Conservation (phyloP, 306 rosid species). For the Senna tora region DNA sequence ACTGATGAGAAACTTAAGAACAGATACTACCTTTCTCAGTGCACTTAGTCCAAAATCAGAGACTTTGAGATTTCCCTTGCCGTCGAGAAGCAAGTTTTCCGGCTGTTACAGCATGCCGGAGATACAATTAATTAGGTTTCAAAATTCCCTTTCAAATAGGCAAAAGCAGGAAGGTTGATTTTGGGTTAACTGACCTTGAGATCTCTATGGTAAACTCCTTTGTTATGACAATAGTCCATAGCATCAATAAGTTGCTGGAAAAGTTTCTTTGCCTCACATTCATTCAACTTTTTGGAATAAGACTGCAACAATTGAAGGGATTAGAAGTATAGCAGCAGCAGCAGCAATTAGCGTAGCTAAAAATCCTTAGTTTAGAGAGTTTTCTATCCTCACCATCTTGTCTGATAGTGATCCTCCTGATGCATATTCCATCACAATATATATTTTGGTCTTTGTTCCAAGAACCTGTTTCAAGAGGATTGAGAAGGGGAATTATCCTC, state of each 20-base stretch:
- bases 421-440: conserved; percentile 76
- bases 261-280: conserved; percentile 69
- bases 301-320: conserved; percentile 42
- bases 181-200: conserved; percentile 70
- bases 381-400: conserved; percentile 60
- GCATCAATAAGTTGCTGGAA: conserved; percentile 87
- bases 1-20: conserved; percentile 12
- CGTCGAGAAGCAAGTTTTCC: conserved; percentile 75
- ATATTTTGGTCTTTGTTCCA: conserved; percentile 77
- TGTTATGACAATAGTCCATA: conserved; percentile 72
- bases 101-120: conserved; percentile 50
- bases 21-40: conserved; percentile 57
- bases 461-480: conserved; percentile 50
- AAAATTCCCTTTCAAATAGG: conserved; percentile 1
- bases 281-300: conserved; percentile 53
- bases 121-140: conserved; percentile 31
- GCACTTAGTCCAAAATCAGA: conserved; percentile 87
- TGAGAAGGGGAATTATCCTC: conserved; percentile 11
- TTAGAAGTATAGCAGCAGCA: conserved; percentile 23
- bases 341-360: not conserved
- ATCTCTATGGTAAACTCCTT: conserved; percentile 81
- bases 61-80: conserved; percentile 69
- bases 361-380: conserved; percentile 11
- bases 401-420: conserved; percentile 76
- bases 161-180: not conserved